Evolutionary conservation across 1,139 yeast genomes (phyloP).

Genomic region (Pichia inconspicua): DNA sequence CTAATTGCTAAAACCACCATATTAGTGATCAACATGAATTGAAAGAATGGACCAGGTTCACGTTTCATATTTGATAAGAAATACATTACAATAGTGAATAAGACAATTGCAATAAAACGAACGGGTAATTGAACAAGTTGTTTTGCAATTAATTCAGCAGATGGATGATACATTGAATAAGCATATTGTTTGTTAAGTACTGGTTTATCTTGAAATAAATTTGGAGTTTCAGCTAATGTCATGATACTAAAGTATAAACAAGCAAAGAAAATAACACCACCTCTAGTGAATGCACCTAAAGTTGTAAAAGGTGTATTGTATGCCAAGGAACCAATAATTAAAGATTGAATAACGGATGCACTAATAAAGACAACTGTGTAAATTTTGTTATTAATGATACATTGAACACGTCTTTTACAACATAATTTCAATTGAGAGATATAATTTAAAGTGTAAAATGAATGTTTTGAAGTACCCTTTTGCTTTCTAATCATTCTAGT

Average conservation of each 20-base stretch:
- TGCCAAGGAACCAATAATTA: slow-evolving; percentile 34
- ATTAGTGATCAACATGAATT: slow-evolving; percentile 35
- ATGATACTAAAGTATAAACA: slow-evolving; percentile 36
- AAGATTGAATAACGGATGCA: slow-evolving; percentile 39
- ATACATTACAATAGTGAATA: slow-evolving; percentile 34
- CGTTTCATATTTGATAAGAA: slow-evolving; percentile 37
- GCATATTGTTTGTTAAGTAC: slow-evolving; percentile 38
- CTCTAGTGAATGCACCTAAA: slow-evolving; percentile 32
- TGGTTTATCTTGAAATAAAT: slow-evolving; percentile 36
- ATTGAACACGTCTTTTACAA: slow-evolving; percentile 39
- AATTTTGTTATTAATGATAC: slow-evolving; percentile 40
- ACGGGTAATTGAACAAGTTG: slow-evolving; percentile 35
- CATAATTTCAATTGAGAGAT: slow-evolving; percentile 39
- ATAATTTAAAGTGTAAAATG: slow-evolving; percentile 40
- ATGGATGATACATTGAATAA: slow-evolving; percentile 38
- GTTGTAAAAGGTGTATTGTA: slow-evolving; percentile 30
- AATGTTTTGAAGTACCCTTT: slow-evolving; percentile 28
- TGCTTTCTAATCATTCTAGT: slow-evolving; percentile 31
- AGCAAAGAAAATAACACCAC: slow-evolving; percentile 37
- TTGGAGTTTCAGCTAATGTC: slow-evolving; percentile 36
- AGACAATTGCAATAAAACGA: slow-evolving; percentile 29
- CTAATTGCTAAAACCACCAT: slow-evolving; percentile 35
- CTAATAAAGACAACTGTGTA: slow-evolving; percentile 40
- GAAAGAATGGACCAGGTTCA: slow-evolving; percentile 37
- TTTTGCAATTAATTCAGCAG: slow-evolving; percentile 41